Evolutionary conservation across 2,329 filamentous ascomycete species (phyloP).

Genomic region (Clonostachys byssicola): DNA sequence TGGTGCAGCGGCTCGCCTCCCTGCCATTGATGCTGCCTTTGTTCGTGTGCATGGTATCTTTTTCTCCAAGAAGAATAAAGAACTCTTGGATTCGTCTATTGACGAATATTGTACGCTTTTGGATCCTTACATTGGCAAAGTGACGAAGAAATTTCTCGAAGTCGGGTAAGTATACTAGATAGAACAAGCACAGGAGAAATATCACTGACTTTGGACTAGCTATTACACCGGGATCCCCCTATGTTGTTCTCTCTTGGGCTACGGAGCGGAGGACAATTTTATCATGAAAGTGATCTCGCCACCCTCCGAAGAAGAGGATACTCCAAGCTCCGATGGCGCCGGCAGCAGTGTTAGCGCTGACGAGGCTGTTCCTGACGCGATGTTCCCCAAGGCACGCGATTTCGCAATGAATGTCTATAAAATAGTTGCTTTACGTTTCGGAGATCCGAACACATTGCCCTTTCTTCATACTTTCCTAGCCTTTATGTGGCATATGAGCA

Average conservation of each 20-base stretch:
- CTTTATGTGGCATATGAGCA: conserved; percentile 46
- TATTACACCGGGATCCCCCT: conserved; percentile 24
- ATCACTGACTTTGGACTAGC: conserved; percentile 9
- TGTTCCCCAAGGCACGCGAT: conserved; percentile 25
- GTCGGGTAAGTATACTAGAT: conserved; percentile 24
- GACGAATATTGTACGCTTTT: conserved; percentile 48
- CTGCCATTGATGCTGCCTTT: conserved; percentile 50
- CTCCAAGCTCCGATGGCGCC: conserved; percentile 8
- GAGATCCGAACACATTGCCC: conserved; percentile 55
- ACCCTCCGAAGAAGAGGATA: conserved; percentile 12
- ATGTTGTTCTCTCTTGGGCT: conserved; percentile 23
- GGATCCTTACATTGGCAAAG: conserved; percentile 50
- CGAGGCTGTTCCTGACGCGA: conserved; percentile 13
- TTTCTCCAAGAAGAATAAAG: conserved; percentile 46
- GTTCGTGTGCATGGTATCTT: conserved; percentile 62
- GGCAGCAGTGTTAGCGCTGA: conserved; percentile 7
- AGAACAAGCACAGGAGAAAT: not conserved
- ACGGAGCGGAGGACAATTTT: conserved; percentile 33
- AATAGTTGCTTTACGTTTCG: conserved; percentile 44
- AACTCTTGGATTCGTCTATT: conserved; percentile 38
- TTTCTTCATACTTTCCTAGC: conserved; percentile 60
- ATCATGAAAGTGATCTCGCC: conserved; percentile 34
- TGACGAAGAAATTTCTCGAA: conserved; percentile 46
- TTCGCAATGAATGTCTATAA: conserved; percentile 39
- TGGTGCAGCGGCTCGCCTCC: conserved; percentile 20